These are phyloP conservation scores for Rhynchosporium secalis DNA, from an alignment of 2,329 filamentous ascomycete genomes.

Conservation along the genomic window DNA sequence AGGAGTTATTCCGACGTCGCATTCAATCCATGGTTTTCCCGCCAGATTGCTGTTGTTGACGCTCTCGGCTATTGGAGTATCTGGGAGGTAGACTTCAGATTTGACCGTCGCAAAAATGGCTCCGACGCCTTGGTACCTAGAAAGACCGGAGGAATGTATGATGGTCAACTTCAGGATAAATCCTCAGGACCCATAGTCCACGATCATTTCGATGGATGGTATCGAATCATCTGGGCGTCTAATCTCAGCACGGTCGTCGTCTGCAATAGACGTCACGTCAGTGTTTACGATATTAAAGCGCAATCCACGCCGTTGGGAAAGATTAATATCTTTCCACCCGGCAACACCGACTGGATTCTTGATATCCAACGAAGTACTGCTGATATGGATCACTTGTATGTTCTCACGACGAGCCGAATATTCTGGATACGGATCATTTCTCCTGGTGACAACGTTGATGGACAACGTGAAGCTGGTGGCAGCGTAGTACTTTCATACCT, in stretches of 20 bases:
- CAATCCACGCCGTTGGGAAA: constrained; percentile 27
- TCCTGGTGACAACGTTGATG: constrained; percentile 23
- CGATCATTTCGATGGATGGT: constrained; percentile 46
- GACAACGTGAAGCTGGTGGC: constrained; percentile 13
- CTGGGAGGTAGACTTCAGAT: constrained; percentile 51
- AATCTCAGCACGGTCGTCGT: constrained; percentile 48
- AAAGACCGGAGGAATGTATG: constrained; percentile 33
- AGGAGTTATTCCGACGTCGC: constrained; percentile 60
- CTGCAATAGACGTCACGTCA: constrained; percentile 43
- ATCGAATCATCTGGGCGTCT: constrained; percentile 49
- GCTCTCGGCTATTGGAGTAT: constrained; percentile 65
- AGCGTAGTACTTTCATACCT: constrained; percentile 46
- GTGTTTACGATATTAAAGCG: constrained; percentile 36
- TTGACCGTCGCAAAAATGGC: constrained; percentile 18
- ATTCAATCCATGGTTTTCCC: constrained; percentile 62
- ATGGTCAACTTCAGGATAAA: constrained; percentile 23
- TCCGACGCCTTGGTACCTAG: constrained; percentile 24
- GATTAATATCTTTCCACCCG: constrained; percentile 25
- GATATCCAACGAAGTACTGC: constrained; percentile 53
- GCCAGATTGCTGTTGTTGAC: constrained; percentile 67
- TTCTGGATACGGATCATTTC: constrained; percentile 38
- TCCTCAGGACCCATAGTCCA: constrained; percentile 5
- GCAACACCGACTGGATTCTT: constrained; percentile 52
- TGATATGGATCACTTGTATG: constrained; percentile 52
- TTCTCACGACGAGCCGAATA: constrained; percentile 49